Evolutionary conservation across 495 filamentous ascomycete species (phyloP), one percentile per base, ranked within the genome.

Genomic region (Lichina pygmaea): DNA sequence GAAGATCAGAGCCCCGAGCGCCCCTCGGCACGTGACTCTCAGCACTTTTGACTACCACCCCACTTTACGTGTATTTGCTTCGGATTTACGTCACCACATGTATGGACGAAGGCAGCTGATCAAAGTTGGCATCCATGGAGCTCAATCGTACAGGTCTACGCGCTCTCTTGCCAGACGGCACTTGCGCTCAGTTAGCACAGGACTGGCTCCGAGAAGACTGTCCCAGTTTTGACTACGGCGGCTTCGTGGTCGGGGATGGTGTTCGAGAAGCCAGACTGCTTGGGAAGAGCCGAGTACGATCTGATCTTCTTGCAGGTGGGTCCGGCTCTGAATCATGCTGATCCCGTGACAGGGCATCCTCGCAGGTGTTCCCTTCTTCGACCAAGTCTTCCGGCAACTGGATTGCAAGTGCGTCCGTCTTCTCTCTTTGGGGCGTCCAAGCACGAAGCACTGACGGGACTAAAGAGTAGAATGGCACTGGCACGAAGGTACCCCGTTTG

Each of bases 221-320:
- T 17, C 89, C 89, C 3, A 85, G 81, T 33, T 86, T 91, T 57
- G 89, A 97, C 63, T 93, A 93, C 56, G 91, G 85, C 51, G 89
- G 89, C 38, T 97, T 92, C 54, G 89, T 97, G 8, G 89, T 97
- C 10, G 89, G 89, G 42, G 75, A 86, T 47, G 65, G 69, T 13
- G 63, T 66, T 6, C 75, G 77, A 38, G 80, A 79, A 49, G 91
- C 89, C 3, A 80, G 75, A 9, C 65, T 97, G 36, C 72, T 86
- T 54, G 83, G 81, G n/a, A 97, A 95, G 63, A 81, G 75, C 47
- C 58, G 71, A 41, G 72, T 74, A 59, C 36, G 55, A 52, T 42
- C 9, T 44, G 24, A n/a, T 12, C 6, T 10, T 13, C 5, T n/a
- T 39, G 1, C 10, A 39, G 36, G 6, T 39, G 36, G 16, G 15